Conservation (phyloP, 1,284 basidiomycete genomes). For the Boletus holoroseus region DNA sequence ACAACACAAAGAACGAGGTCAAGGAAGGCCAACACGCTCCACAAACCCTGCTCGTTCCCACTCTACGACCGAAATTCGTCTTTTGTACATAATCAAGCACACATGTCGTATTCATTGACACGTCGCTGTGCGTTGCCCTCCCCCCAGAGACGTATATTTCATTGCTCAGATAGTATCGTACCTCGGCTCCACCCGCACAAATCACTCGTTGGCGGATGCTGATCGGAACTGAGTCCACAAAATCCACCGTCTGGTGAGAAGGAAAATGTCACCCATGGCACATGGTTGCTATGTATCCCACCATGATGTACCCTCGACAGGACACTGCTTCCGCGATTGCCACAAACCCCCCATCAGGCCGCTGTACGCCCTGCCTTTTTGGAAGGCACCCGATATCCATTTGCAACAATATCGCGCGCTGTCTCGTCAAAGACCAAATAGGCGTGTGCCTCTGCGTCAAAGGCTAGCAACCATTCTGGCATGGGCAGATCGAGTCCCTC, state of each 20-base stretch:
- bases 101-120: constrained; percentile 3
- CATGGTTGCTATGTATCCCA: constrained; percentile 11
- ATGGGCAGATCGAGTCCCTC: constrained; percentile 21
- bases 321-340: constrained; percentile 13
- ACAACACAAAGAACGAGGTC: constrained; percentile 1
- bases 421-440: constrained; percentile 22
- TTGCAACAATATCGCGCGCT: constrained; percentile 21
- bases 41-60: constrained; percentile 8
- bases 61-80: constrained; percentile 18
- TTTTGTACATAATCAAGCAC: constrained; percentile 13
- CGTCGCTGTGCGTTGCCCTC: not conserved
- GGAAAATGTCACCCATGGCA: constrained; percentile 13
- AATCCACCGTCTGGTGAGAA: constrained; percentile 11
- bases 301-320: constrained; percentile 4
- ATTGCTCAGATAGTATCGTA: constrained; percentile 17
- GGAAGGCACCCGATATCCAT: constrained; percentile 27
- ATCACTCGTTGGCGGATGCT: constrained; percentile 22
- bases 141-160: constrained; percentile 5
- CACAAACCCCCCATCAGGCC: constrained; percentile 8
- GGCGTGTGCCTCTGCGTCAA: constrained; percentile 29
- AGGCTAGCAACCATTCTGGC: constrained; percentile 30
- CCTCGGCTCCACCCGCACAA: constrained; percentile 3
- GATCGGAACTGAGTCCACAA: constrained; percentile 20
- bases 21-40: constrained; percentile 1
- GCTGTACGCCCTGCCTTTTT: constrained; percentile 6